Evolutionary conservation across 306 rosid species (phyloP).

Genomic region (apple (Malus domestica)): ASM211411v1 NC_041792.1:608001-608500

Average conservation of each 20-base stretch:
- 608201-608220: too few relatives aligned
- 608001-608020: not conserved
- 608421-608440: not conserved
- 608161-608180: not conserved
- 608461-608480: not conserved
- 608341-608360: not conserved
- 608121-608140: not conserved
- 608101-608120: not conserved
- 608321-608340: not conserved
- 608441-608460: not conserved
- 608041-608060: not conserved
- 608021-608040: not conserved
- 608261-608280: not conserved
- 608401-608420: not conserved
- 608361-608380: not conserved
- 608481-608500: not conserved
- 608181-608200: not conserved
- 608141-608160: not conserved
- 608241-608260: not conserved
- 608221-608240: not conserved
- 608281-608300: not conserved
- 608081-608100: not conserved
- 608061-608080: not conserved
- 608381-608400: too few relatives aligned
- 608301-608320: not conserved